These are phyloP conservation scores for Coniella lustricola DNA, from an alignment of 2,329 filamentous ascomycete genomes.

Conservation along the genomic window DNA sequence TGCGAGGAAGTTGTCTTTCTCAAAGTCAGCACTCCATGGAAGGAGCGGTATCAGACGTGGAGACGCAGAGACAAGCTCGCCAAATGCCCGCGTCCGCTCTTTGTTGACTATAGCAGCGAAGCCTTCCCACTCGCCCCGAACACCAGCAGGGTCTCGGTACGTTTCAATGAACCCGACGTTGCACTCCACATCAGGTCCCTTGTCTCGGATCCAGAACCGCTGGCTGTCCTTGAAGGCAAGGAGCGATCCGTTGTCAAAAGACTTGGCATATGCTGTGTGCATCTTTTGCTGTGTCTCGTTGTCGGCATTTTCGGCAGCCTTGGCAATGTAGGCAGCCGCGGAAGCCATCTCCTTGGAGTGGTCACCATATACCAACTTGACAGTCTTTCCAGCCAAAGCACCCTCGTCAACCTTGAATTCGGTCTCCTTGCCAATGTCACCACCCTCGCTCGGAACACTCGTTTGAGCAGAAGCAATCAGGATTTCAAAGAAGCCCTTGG, in stretches of 20 bases:
- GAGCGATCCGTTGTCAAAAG: constrained; percentile 67
- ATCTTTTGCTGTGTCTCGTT: constrained; percentile 71
- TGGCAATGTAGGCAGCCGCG: constrained; percentile 59
- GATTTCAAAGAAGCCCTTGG: constrained; percentile 60
- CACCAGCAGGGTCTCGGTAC: constrained; percentile 74
- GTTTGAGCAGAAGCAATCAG: constrained; percentile 64
- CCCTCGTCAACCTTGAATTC: constrained; percentile 55
- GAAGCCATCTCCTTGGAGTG: constrained; percentile 63
- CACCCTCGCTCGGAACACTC: constrained; percentile 51
- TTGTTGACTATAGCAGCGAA: constrained; percentile 81
- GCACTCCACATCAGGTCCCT: constrained; percentile 70
- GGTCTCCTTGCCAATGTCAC: constrained; percentile 62
- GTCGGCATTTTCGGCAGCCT: constrained; percentile 60
- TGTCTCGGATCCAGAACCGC: constrained; percentile 75
- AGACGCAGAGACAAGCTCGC: constrained; percentile 73
- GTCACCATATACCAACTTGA: constrained; percentile 70
- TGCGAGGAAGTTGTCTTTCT: constrained; percentile 92
- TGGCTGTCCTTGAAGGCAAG: constrained; percentile 75
- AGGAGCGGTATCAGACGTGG: constrained; percentile 79
- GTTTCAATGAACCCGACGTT: constrained; percentile 84
- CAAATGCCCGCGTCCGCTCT: constrained; percentile 83
- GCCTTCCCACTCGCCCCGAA: constrained; percentile 79
- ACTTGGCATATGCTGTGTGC: constrained; percentile 66
- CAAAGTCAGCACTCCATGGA: constrained; percentile 82
- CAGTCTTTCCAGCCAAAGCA: constrained; percentile 55